Conservation (phyloP, 768 basidiomycete genomes). For the Suillus subluteus region DNA sequence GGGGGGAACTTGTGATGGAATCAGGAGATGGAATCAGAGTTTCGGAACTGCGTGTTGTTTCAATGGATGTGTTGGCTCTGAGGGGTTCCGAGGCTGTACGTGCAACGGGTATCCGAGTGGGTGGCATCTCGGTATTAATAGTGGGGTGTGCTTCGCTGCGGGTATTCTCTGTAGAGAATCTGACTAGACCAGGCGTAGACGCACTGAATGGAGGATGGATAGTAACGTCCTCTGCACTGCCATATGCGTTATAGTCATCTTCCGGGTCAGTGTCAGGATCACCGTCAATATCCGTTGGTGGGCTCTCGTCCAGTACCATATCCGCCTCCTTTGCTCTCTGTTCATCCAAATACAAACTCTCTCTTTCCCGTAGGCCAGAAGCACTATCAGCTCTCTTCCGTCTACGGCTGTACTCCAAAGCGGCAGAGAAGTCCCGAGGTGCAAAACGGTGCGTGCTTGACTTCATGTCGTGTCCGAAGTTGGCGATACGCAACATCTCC, state of each 20-base stretch:
- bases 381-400: conserved; percentile 72
- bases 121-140: conserved; percentile 40
- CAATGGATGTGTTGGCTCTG: conserved; percentile 47
- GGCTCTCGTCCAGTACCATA: conserved; percentile 74
- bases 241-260: conserved; percentile 45
- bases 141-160: conserved; percentile 46
- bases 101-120: conserved; percentile 44
- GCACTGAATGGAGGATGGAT: conserved; percentile 21
- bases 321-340: conserved; percentile 47
- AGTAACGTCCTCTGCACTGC: conserved; percentile 18
- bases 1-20: conserved; percentile 31
- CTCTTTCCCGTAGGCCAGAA: conserved; percentile 55
- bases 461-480: conserved; percentile 70
- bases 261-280: conserved; percentile 45
- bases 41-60: conserved; percentile 44
- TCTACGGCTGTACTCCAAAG: conserved; percentile 31
- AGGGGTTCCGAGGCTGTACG: conserved; percentile 50
- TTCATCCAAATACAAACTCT: conserved; percentile 73
- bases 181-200: conserved; percentile 24
- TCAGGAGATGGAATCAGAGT: conserved; percentile 41
- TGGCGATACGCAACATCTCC: conserved; percentile 90
- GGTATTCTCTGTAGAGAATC: conserved; percentile 27
- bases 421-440: conserved; percentile 28
- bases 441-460: conserved; percentile 31
- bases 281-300: conserved; percentile 73